Base-by-base conservation (phyloP, 345 rosid species). In the Populus euphratica region DNA sequence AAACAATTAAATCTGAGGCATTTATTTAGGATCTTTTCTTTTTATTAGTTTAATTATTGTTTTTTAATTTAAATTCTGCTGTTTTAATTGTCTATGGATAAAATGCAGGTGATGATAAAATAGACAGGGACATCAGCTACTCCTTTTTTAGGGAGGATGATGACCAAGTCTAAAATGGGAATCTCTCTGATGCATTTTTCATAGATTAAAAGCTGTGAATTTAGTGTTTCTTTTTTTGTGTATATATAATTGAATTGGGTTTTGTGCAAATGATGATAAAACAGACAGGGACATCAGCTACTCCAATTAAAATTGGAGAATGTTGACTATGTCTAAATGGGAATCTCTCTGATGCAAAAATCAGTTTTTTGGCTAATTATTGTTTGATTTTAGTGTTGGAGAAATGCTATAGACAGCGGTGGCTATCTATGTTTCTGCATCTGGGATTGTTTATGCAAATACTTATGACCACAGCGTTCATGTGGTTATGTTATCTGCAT, bases 271-370 rank as follows among this genome's bases (percentile, higher is more conserved):
- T 91, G 93, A 90, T 68, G 92, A 91, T 84, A 79, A 79, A 86
- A 81, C 61, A 91, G 96, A 93, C 96, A 90, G 95, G 94, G 94
- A 92, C 92, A 92, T 90, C 95, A 86, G 97, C 69, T 21, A 83
- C 80, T 77, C 79, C 83, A 49, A 56, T 56, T 56, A 2, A 3
- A 56, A 56, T 66, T 12, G 80, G 81, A 77, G 80, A 41, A 80
- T 86, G 89, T 76, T 84, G 87, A 84, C 77, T 68, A 11, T 41
- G 81, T 79, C 80, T 77, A 74, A 62, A 82, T 86, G 87, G 89
- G 89, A 86, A 86, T 86, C 87, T 86, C 89, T 84, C 89, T 82
- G 89, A 84, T 86, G 89, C 86, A 73, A 25, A 56, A 56, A 56
- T 64, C 61, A 47, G 5, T 43, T 5, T 41, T 44, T 0, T 13